A percentile compares a stretch with the other conserved stretches of the same genome.
Evolutionary conservation across 2,329 filamentous ascomycete species (phyloP).

Genomic region (Rutstroemia sp.): DNA sequence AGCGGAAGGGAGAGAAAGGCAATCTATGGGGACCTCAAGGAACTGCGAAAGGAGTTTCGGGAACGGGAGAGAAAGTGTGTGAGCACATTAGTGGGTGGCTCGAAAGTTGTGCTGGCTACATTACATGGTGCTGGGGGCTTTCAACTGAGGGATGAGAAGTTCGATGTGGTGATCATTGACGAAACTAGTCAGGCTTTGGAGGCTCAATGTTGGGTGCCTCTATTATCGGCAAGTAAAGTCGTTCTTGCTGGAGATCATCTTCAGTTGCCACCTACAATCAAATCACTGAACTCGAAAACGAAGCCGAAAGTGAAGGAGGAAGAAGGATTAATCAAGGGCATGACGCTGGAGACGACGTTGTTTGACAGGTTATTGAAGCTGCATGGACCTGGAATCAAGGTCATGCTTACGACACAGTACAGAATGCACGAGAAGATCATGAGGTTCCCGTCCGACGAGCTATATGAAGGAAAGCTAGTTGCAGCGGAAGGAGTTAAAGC

Average conservation of each 20-base stretch:
- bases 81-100: slow-evolving; percentile 62
- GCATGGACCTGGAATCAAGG: slow-evolving; percentile 77
- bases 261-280: slow-evolving; percentile 91
- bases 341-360: slow-evolving; percentile 77
- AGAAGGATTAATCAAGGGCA: slow-evolving; percentile 39
- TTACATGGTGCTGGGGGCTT: slow-evolving; percentile 85
- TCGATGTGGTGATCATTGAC: slow-evolving; percentile 93
- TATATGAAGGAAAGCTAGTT: slow-evolving; percentile 76
- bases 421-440: slow-evolving; percentile 97
- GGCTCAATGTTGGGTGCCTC: slow-evolving; percentile 92
- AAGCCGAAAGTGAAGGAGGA: slow-evolving; percentile 29
- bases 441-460: slow-evolving; percentile 81
- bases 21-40: slow-evolving; percentile 80
- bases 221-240: slow-evolving; percentile 73
- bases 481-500: slow-evolving; percentile 73
- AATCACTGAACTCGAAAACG: slow-evolving; percentile 56
- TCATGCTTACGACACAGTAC: slow-evolving; percentile 95
- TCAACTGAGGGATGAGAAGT: slow-evolving; percentile 70
- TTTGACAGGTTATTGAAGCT: slow-evolving; percentile 82
- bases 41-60: slow-evolving; percentile 80
- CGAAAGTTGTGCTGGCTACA: slow-evolving; percentile 85
- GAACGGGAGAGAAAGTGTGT: slow-evolving; percentile 80
- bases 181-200: slow-evolving; percentile 94
- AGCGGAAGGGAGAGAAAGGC: slow-evolving; percentile 70
- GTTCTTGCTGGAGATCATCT: slow-evolving; percentile 91